phyloP scores from a whole-genome alignment of 148 eudicot genomes.

The Vaccinium darrowii region DNA sequence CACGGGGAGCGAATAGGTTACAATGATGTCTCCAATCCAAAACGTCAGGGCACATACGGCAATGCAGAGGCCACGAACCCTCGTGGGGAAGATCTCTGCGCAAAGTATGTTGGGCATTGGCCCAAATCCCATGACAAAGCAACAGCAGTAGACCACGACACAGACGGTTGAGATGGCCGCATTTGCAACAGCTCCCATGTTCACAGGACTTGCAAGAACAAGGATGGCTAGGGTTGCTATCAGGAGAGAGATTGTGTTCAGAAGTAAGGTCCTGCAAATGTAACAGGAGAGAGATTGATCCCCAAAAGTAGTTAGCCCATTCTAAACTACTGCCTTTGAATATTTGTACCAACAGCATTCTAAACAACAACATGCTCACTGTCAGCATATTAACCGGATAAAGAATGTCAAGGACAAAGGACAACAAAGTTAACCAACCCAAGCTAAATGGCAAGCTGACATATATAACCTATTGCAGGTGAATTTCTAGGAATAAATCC shows the following conservation, averaged over 20 bases:
- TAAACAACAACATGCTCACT: not conserved
- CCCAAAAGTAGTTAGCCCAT: not conserved
- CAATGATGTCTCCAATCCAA: conserved; percentile 75
- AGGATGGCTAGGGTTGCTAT: conserved; percentile 51
- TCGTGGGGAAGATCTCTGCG: conserved; percentile 89
- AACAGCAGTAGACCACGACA: conserved; percentile 77
- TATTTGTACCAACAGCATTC: not conserved
- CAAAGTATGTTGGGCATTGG: conserved; percentile 91
- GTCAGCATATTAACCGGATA: not conserved
- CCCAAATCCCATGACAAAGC: conserved; percentile 80
- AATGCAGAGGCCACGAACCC: conserved; percentile 88
- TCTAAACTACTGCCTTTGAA: not conserved
- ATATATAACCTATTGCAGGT: not conserved
- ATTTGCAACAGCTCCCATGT: conserved; percentile 44
- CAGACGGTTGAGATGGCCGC: conserved; percentile 70
- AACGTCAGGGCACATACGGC: conserved; percentile 76
- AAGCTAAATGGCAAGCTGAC: conserved; percentile 3
- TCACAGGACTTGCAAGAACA: conserved; percentile 41
- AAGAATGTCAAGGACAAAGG: not conserved
- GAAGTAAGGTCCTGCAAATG: conserved; percentile 63
- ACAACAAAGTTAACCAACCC: not conserved
- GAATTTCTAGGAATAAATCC: not conserved
- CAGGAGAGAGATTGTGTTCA: conserved; percentile 67
- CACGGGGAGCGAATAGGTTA: conserved; percentile 73
- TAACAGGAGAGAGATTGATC: conserved; percentile 13